phyloP scores from a whole-genome alignment of 2,329 filamentous ascomycete species.

The Huntiella omanensis region DNA sequence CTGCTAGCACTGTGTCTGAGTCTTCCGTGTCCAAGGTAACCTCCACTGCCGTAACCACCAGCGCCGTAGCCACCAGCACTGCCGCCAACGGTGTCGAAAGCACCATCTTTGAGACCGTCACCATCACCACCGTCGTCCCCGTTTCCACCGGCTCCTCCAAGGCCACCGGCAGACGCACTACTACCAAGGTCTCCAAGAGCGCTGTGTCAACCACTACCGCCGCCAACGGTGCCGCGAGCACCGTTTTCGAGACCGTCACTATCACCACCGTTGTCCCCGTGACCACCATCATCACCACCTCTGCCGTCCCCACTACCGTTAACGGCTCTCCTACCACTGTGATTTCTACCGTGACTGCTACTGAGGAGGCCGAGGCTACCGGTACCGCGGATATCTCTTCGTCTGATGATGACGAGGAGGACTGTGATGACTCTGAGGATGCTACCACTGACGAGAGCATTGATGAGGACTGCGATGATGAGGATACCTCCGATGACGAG shows the following conservation, averaged over 20 bases:
- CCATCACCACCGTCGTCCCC: background rate
- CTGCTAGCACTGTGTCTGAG: background rate
- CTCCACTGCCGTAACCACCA: background rate
- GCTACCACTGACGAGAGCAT: background rate
- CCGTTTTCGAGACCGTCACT: background rate
- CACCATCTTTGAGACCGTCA: background rate
- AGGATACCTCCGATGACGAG: background rate
- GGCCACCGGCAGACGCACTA: background rate
- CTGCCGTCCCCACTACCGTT: background rate
- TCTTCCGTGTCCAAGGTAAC: background rate
- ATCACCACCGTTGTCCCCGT: background rate
- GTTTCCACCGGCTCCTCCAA: background rate
- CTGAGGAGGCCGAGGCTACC: background rate
- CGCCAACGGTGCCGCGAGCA: background rate
- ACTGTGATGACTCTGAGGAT: background rate
- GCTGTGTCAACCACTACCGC: background rate
- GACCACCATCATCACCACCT: background rate
- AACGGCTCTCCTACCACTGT: background rate
- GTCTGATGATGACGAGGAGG: conserved; percentile 2
- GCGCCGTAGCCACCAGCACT: no score
- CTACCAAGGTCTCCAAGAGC: background rate
- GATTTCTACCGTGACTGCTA: background rate
- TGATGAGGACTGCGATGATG: background rate
- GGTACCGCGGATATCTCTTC: background rate
- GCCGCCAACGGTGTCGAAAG: background rate